Evolutionary conservation across 2,329 filamentous ascomycete genomes (phyloP), one percentile per base, ranked within the genome.

Genomic region (Nemania bipapillata): DNA sequence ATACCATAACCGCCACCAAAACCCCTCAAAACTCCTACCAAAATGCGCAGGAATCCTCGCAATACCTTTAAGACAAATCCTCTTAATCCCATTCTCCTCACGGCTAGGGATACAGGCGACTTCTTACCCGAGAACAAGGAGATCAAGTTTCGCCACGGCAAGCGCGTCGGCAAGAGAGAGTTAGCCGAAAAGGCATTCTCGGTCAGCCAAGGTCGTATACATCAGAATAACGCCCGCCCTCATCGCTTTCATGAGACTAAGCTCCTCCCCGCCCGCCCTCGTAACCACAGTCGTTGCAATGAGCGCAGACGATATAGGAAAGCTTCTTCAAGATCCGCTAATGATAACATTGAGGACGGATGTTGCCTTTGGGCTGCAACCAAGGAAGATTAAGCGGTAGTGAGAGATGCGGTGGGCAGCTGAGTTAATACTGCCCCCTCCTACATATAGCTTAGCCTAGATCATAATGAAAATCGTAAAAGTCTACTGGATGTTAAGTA

Each of bases 81-180:
- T 35, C 32, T 59, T 1, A 65, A 65, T 26, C 26, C 20, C n/a
- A 26, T 6, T 3, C 54, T 12, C 2, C 30, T 57, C 2, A 55
- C 55, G 15, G 63, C 49, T 17, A 55, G 54, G 12, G 47, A 54
- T n/a, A 65, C 47, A 9, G 26, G n/a, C 6, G 63, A 65, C 26
- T 59, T 59, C 20, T 15, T 49, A 20, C 52, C 52, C 2, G 26
- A 47, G 11, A 9, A 1, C 12, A 57, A 24, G 9, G n/a, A 9
- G 0, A 12, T n/a, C 24, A 58, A 53, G 24, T 32, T 22, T n/a
- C 24, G 62, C 12, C 62, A 47, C 4, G 62, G 54, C 24, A 26
- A 35, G 12, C 24, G 12, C 8, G 62, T 59, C 1, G 55, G 62
- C 2, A 65, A 65, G 17, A 40, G 62, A 8, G 45, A 58, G 4